Evolutionary conservation across 2,329 filamentous ascomycete species (phyloP), one percentile per base, ranked within the genome.

Genomic region (Apiospora aurea): DNA sequence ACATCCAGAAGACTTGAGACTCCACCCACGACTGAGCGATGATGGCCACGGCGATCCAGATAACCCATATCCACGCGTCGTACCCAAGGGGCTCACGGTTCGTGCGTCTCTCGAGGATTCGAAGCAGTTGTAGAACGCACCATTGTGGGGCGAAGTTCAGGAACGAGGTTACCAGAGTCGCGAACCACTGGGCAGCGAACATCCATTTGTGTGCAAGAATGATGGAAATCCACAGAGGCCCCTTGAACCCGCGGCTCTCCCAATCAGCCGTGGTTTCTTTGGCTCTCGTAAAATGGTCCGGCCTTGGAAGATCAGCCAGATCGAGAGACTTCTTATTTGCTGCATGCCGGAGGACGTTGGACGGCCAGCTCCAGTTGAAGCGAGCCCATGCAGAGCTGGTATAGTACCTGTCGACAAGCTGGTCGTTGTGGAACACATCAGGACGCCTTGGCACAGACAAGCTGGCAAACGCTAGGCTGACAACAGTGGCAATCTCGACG

Each of bases 61-160:
- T 78, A 1, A 94, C 91, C 85, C 93, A 91, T n/a, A 89, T 79
- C 90, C 91, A 94, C 0, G 91, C 87, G 47, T 89, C 85, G 0
- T 85, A 77, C 2, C 85, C 83, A 13, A 88, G 82, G 24, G 82
- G 77, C 24, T 85, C 80, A 1, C 85, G 87, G 1, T 78, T 77
- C 5, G 82, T 80, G 16, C 88, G 85, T 18, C 78, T 79, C 80
- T 96, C 93, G 11, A 96, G 85, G 1, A 88, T 85, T 46, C 85
- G 85, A 26, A 96, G 86, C 16, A 96, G 87, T 67, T 88, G 87
- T 72, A 91, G 85, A 74, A 94, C 89, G 41, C 91, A 88, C 79
- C 91, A 89, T 77, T 94, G 93, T 0, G 93, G 93, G 0, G 89
- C 87, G 72, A 95, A 91, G 71, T 89, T 90, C n/a, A 92, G 76